Base-by-base conservation (phyloP, 495 filamentous ascomycete genomes). In the Xylaria cubensis region DNA sequence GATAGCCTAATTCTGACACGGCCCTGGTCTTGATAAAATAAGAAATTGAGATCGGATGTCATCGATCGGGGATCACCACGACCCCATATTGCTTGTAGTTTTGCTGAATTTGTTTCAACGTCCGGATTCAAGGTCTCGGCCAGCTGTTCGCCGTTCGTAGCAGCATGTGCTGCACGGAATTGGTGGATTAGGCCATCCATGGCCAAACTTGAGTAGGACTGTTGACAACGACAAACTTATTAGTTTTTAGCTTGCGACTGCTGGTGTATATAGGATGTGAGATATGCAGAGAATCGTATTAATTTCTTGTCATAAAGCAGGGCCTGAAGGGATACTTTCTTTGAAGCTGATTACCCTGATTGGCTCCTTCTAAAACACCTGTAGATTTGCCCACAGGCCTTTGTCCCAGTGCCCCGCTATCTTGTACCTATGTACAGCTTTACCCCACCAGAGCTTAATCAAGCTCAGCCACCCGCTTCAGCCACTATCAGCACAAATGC, bases 111-210 rank as follows among this genome's bases (percentile, higher is more conserved):
- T 1, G 83, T 63, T 15, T 91, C 84, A 34, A 88, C 76, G 68
- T 90, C 84, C 50, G 94, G 94, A 4, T 86, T 90, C 65, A 97
- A 82, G 15, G 92, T 91, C 58, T 86, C 83, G 44, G 93, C 90
- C 19, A 97, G 88, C 36, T 79, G 82, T 74, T 89, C 88, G 64
- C 93, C 93, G 71, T 91, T 86, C 32, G 84, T 80, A 12, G 77
- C 76, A 17, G 77, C 74, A 71, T 90, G 85, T 42, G 91, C 90
- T 42, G 83, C 78, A 58, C 82, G 84, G 77, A 94, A 96, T 36
- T 91, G 87, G 21, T 76, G 73, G 56, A 91, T 87, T 29, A 92
- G 74, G 26, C 82, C 76, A 73, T 92, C 86, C 93, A 96, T 95
- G 67, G 69, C 79, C 67, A 39, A 44, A 34, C 67, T 17, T 24